These are phyloP conservation scores for Colletotrichum sp. DNA, from an alignment of 2,329 filamentous ascomycete genomes.

Conservation along the genomic window DNA sequence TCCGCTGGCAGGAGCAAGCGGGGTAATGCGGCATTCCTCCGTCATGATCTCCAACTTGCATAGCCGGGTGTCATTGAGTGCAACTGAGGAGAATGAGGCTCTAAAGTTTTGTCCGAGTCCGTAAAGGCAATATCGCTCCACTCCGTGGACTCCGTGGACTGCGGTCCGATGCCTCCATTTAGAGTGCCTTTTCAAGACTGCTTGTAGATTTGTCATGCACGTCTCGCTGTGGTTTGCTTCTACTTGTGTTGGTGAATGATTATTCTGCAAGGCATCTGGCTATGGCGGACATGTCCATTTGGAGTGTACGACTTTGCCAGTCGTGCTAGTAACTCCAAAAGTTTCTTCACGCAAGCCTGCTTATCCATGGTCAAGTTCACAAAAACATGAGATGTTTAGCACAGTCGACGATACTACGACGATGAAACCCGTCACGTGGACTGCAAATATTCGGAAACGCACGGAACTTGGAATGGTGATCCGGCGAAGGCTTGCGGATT, in stretches of 20 bases:
- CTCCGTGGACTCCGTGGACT: background rate
- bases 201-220: background rate
- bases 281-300: too few species aligned
- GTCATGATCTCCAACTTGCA: background rate
- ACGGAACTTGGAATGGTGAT: accelerated
- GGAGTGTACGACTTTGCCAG: too few species aligned
- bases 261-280: too few species aligned
- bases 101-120: accelerated
- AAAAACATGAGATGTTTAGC: background rate
- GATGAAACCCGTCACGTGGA: accelerated
- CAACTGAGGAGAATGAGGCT: background rate
- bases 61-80: background rate
- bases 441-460: background rate
- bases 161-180: background rate
- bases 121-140: background rate
- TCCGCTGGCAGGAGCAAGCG: background rate
- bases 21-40: background rate
- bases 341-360: too few species aligned
- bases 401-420: background rate
- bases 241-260: background rate
- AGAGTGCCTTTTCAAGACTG: background rate
- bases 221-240: background rate
- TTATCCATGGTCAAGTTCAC: background rate
- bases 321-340: too few species aligned
- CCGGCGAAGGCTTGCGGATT: background rate